Percentiles rank a stretch among this genome's conserved stretches.
Conservation (phyloP, 176 grass and related monocot species). For the Avena insularis region DNA sequence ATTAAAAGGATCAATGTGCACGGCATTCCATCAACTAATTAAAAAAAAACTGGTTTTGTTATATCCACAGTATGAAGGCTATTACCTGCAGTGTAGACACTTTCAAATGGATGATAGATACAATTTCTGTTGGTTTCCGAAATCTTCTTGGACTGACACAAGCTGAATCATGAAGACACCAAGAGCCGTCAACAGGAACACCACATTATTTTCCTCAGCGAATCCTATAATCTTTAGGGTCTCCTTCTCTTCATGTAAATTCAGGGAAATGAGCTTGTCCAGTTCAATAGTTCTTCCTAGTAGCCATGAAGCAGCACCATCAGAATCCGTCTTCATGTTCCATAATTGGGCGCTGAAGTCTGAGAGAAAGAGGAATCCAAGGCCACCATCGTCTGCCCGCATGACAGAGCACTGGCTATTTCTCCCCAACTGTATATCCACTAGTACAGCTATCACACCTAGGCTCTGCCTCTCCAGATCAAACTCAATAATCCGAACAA, state of each 20-base stretch:
- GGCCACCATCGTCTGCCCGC: not conserved
- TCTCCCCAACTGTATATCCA: not conserved
- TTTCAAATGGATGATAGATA: not conserved
- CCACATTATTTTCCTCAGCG: not conserved
- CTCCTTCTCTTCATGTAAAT: not conserved
- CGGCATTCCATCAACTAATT: not conserved
- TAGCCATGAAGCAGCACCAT: conserved; percentile 3
- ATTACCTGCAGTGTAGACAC: not conserved
- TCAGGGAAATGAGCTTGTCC: not conserved
- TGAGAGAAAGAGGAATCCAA: not conserved
- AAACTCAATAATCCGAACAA: not conserved
- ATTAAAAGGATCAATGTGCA: not conserved
- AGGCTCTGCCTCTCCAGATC: not conserved
- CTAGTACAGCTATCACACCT: not conserved
- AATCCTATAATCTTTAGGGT: not conserved
- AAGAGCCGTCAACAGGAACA: not conserved
- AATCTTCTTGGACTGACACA: not conserved
- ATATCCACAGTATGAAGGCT: not conserved
- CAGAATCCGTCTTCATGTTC: not conserved
- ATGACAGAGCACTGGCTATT: not conserved
- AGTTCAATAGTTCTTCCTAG: not conserved
- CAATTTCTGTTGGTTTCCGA: not conserved
- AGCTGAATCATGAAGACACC: not conserved
- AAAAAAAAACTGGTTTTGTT: not conserved
- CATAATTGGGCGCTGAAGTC: not conserved